Evolutionary conservation across 2,329 filamentous ascomycete species (phyloP).

Genomic region (Dothistroma septosporum): DNA sequence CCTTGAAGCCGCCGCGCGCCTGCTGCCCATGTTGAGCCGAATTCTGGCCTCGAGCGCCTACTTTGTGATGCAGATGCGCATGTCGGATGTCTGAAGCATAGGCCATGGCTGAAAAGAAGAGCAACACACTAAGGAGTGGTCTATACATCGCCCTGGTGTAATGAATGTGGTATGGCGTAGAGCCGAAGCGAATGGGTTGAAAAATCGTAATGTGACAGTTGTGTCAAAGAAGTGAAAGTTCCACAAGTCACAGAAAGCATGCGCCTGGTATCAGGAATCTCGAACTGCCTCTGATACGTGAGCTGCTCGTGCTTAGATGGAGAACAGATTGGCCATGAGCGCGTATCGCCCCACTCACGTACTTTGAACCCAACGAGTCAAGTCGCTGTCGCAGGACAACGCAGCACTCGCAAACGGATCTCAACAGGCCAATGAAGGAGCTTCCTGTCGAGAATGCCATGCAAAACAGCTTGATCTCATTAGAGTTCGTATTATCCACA

Average conservation of each 20-base stretch:
- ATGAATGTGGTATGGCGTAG: background rate
- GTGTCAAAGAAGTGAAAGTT: background rate
- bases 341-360: background rate
- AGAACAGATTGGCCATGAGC: background rate
- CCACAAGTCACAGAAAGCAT: background rate
- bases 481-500: background rate
- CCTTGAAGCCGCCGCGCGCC: slow-evolving; percentile 51
- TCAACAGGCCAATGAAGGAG: background rate
- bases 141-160: background rate
- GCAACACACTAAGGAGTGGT: background rate
- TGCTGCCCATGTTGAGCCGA: slow-evolving; percentile 7
- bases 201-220: no score
- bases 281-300: background rate
- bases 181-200: background rate
- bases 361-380: background rate
- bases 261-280: background rate
- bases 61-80: slow-evolving; percentile 14
- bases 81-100: slow-evolving; percentile 7
- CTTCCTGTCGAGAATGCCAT: background rate
- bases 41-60: background rate
- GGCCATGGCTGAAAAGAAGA: slow-evolving; percentile 5
- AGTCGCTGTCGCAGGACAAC: background rate
- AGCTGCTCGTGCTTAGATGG: background rate
- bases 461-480: background rate
- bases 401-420: background rate